phyloP scores from a whole-genome alignment of 495 filamentous ascomycete species.

The Aspergillus funiculosus region DNA sequence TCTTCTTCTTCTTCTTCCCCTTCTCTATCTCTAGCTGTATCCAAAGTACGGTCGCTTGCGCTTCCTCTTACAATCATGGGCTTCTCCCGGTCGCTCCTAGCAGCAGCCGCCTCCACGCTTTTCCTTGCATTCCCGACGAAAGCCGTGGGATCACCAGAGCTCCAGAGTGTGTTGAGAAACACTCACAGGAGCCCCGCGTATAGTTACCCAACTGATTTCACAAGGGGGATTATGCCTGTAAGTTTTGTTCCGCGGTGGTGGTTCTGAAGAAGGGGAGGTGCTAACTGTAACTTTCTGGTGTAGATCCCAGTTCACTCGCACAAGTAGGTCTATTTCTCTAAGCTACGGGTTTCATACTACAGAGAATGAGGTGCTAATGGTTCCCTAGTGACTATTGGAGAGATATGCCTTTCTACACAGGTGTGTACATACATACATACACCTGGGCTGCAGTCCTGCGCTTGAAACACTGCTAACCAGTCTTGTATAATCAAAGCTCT shows the following conservation, averaged over 20 bases:
- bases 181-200: conserved; percentile 38
- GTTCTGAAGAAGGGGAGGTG: background rate
- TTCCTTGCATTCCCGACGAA: conserved; percentile 23
- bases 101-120: conserved; percentile 23
- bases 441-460: background rate
- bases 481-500: conserved; percentile 24
- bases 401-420: conserved; percentile 46
- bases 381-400: conserved; percentile 41
- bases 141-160: conserved; percentile 25
- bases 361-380: too few species aligned
- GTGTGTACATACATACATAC: conserved; percentile 16
- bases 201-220: conserved; percentile 44
- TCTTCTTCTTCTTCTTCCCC: background rate
- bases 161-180: conserved; percentile 42
- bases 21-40: background rate
- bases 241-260: conserved; percentile 18
- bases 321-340: conserved; percentile 26
- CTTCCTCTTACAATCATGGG: conserved; percentile 11
- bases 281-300: conserved; percentile 13
- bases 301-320: conserved; percentile 45
- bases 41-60: background rate
- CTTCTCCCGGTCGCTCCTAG: conserved; percentile 15
- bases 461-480: background rate
- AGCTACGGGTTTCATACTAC: background rate
- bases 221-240: conserved; percentile 40